Percentiles rank a stretch among this genome's conserved stretches.
These are phyloP conservation scores for Aureobasidium melanogenum DNA, from an alignment of 2,329 filamentous ascomycete species.

Conservation along the genomic window DNA sequence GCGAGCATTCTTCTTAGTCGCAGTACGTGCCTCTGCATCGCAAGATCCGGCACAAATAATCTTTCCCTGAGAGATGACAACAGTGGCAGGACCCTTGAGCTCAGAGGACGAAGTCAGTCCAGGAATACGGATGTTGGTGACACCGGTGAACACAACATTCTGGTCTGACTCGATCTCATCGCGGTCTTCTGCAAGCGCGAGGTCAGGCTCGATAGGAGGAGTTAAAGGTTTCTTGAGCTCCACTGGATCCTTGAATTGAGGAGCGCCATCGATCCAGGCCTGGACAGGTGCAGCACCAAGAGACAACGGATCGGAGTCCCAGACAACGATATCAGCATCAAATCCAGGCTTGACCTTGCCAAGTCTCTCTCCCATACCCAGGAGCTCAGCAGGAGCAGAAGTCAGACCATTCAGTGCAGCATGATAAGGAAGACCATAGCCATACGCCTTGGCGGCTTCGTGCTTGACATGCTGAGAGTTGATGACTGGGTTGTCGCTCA, in stretches of 20 bases:
- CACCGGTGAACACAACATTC: constrained; percentile 48
- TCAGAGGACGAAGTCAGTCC: constrained; percentile 19
- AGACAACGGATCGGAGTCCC: constrained; percentile 35
- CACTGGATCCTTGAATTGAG: constrained; percentile 44
- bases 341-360: constrained; percentile 33
- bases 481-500: constrained; percentile 62
- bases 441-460: constrained; percentile 40
- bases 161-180: constrained; percentile 24
- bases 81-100: constrained; percentile 25
- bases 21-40: constrained; percentile 33
- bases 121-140: constrained; percentile 44
- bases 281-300: constrained; percentile 32
- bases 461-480: constrained; percentile 63
- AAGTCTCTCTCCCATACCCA: constrained; percentile 31
- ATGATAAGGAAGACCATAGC: constrained; percentile 33
- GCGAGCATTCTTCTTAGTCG: constrained; percentile 27
- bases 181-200: constrained; percentile 32
- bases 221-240: constrained; percentile 44
- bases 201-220: constrained; percentile 33
- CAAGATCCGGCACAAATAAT: constrained; percentile 52
- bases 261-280: constrained; percentile 34
- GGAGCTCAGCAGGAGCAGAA: constrained; percentile 30
- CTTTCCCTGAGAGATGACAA: constrained; percentile 45
- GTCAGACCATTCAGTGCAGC: constrained; percentile 33
- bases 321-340: constrained; percentile 36